These are phyloP conservation scores for Colletotrichum scovillei DNA, from an alignment of 2,329 filamentous ascomycete genomes.

Conservation along the genomic window DNA sequence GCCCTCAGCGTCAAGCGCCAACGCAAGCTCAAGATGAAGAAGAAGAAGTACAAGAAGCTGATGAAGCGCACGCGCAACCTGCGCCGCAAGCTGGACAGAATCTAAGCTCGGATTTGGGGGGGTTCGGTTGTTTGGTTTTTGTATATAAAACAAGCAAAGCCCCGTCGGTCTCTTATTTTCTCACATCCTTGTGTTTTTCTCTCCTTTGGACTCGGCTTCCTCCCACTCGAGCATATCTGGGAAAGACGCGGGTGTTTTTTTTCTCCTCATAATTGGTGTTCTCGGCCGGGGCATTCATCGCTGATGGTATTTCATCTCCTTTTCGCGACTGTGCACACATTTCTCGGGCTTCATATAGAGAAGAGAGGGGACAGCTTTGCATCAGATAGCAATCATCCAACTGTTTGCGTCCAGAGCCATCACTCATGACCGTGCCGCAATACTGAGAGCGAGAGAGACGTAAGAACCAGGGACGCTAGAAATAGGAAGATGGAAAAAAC, in stretches of 20 bases:
- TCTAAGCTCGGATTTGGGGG: constrained; percentile 51
- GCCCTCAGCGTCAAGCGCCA: constrained; percentile 93
- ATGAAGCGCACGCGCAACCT: constrained; percentile 91
- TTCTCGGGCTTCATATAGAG: constrained; percentile 29
- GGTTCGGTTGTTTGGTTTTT: constrained; percentile 19
- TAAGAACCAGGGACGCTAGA: background rate
- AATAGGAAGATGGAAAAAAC: no score
- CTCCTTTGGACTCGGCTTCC: background rate
- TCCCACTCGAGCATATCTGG: constrained; percentile 37
- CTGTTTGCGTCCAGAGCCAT: constrained; percentile 24
- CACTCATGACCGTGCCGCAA: constrained; percentile 19
- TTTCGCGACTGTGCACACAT: constrained; percentile 13
- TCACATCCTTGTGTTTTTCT: constrained; percentile 5
- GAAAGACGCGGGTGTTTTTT: constrained; percentile 3
- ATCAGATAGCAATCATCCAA: constrained; percentile 36
- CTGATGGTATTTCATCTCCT: constrained; percentile 22
- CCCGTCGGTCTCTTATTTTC: constrained; percentile 22
- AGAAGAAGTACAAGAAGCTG: constrained; percentile 99
- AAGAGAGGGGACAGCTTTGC: constrained; percentile 26
- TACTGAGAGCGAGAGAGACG: background rate
- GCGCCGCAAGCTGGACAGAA: constrained; percentile 84
- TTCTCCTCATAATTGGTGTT: constrained; percentile 32
- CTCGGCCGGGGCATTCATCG: constrained; percentile 18
- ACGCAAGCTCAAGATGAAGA: constrained; percentile 99
- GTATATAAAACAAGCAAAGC: constrained; percentile 40